Evolutionary conservation across 2,329 filamentous ascomycete species (phyloP).

Genomic region (Cercospora janseana): DNA sequence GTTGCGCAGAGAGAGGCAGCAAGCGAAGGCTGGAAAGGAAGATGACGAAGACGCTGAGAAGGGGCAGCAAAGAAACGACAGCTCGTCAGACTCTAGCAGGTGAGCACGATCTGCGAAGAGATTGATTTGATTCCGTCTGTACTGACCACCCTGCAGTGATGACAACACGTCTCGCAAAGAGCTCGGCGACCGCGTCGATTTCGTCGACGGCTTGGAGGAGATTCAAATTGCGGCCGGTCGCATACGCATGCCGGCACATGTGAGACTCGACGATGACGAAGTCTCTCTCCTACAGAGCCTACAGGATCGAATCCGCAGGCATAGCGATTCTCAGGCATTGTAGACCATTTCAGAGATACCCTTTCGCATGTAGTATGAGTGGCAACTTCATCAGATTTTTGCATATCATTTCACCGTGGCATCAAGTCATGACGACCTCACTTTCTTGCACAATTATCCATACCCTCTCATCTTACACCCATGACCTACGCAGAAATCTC

Average conservation of each 20-base stretch:
- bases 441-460: background rate
- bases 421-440: background rate
- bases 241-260: conserved; percentile 39
- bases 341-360: conserved; percentile 1
- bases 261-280: conserved; percentile 40
- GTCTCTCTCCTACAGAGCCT: conserved; percentile 39
- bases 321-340: conserved; percentile 14
- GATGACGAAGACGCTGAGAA: conserved; percentile 18
- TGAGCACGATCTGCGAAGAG: too few species aligned
- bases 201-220: conserved; percentile 20
- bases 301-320: conserved; percentile 34
- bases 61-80: conserved; percentile 10
- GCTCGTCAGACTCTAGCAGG: conserved; percentile 24
- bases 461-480: background rate
- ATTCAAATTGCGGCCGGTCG: conserved; percentile 37
- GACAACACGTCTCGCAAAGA: conserved; percentile 25
- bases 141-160: conserved; percentile 5
- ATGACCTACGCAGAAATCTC: conserved; percentile 13
- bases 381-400: background rate
- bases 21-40: conserved; percentile 5
- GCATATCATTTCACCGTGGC: background rate
- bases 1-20: conserved; percentile 25
- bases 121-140: too few species aligned
- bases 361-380: background rate
- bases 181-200: conserved; percentile 22